These are phyloP conservation scores for Coniochaeta sp. DNA, from an alignment of 2,329 filamentous ascomycete species.

Conservation along the genomic window DNA sequence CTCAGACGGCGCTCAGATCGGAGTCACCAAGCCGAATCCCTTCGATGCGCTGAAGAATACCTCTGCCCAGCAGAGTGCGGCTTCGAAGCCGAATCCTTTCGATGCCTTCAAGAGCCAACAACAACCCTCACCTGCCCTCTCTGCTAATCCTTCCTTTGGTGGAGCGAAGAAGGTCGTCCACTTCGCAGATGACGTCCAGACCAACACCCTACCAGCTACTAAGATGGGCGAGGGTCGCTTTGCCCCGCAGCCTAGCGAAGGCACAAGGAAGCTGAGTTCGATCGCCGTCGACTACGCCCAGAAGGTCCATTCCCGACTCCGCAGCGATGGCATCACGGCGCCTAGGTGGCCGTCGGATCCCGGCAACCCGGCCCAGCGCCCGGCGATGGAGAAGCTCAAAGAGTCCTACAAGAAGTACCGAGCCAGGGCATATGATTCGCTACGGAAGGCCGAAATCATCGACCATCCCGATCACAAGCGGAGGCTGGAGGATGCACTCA, in stretches of 20 bases:
- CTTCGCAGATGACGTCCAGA: slow-evolving; percentile 2
- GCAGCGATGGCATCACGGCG: slow-evolving; percentile 45
- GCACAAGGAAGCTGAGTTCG: slow-evolving; percentile 14
- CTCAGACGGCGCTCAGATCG: not conserved
- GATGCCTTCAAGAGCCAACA: not conserved
- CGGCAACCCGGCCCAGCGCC: slow-evolving; percentile 42
- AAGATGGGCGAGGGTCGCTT: not conserved
- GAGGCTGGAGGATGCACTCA: slow-evolving; percentile 54
- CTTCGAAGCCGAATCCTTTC: not conserved
- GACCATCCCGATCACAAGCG: slow-evolving; percentile 59
- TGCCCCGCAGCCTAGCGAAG: slow-evolving; percentile 9
- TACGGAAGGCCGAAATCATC: slow-evolving; percentile 53
- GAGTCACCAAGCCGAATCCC: not conserved
- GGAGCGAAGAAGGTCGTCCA: not conserved
- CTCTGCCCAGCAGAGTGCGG: not conserved
- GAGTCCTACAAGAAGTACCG: slow-evolving; percentile 51
- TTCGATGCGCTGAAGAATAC: not conserved
- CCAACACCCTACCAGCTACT: slow-evolving; percentile 2
- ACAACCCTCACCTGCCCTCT: not conserved
- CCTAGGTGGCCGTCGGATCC: slow-evolving; percentile 49
- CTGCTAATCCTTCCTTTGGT: not conserved
- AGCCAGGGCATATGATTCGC: slow-evolving; percentile 44
- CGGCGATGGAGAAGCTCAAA: slow-evolving; percentile 45
- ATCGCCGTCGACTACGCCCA: slow-evolving; percentile 31
- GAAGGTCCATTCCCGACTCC: slow-evolving; percentile 43